These are phyloP conservation scores for Neoboletus magnificus DNA, from an alignment of 768 basidiomycete species.

Conservation along the genomic window DNA sequence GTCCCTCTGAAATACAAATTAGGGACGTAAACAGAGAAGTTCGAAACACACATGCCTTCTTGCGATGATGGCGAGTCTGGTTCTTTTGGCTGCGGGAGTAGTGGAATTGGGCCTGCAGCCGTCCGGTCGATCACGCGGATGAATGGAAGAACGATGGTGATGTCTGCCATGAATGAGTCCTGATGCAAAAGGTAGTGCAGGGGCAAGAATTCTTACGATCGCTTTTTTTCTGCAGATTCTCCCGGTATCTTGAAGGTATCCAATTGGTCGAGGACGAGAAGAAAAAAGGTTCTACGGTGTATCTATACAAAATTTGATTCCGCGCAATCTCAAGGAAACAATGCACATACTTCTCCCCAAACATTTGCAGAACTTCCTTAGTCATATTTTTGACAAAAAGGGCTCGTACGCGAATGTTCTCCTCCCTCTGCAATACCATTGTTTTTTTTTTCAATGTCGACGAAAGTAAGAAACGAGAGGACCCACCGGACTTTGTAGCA, in stretches of 20 bases:
- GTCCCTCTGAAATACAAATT: conserved; percentile 11
- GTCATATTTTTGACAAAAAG: conserved; percentile 51
- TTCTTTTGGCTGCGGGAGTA: neutral
- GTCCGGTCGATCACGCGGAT: conserved; percentile 35
- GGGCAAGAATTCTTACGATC: conserved; percentile 47
- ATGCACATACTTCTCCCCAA: conserved; percentile 47
- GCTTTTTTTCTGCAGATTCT: conserved; percentile 40
- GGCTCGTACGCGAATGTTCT: conserved; percentile 41
- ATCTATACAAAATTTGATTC: conserved; percentile 28
- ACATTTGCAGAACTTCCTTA: conserved; percentile 50
- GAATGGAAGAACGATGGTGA: conserved; percentile 55
- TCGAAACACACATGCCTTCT: conserved; percentile 5
- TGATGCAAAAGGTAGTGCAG: conserved; percentile 16
- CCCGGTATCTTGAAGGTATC: conserved; percentile 66
- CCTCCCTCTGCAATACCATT: conserved; percentile 25
- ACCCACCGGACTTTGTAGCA: conserved; percentile 34
- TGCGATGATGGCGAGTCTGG: neutral
- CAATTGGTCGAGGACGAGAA: conserved; percentile 62
- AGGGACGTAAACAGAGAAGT: neutral
- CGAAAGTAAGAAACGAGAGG: neutral
- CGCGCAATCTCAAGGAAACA: neutral
- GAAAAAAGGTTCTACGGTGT: conserved; percentile 60
- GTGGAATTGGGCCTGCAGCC: neutral
- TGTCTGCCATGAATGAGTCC: conserved; percentile 37
- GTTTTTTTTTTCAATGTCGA: neutral